These are phyloP conservation scores for Berberis vulgaris DNA, from an alignment of 164 flowering plant species.

Conservation along the genomic window DNA sequence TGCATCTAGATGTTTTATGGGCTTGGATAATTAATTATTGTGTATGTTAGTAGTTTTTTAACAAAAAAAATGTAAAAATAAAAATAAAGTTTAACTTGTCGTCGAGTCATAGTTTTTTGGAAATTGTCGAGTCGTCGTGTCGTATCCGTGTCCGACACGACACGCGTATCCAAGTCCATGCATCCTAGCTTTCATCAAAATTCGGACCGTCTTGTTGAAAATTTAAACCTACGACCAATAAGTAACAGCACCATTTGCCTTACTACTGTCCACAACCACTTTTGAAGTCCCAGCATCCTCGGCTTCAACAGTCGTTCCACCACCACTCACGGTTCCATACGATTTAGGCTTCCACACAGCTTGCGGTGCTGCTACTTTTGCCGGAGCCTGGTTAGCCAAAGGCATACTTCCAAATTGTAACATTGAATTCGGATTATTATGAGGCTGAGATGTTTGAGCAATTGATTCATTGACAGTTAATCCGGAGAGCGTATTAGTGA, in stretches of 20 bases:
- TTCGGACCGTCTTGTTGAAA: too few species aligned
- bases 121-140: too few species aligned
- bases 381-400: slow-evolving; percentile 14
- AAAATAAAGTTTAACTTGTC: too few species aligned
- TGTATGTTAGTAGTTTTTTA: too few species aligned
- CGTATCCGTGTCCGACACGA: too few species aligned
- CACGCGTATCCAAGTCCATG: too few species aligned
- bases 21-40: too few species aligned
- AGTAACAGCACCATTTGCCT: slow-evolving; percentile 1
- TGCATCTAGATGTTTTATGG: too few species aligned
- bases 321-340: slow-evolving; percentile 51
- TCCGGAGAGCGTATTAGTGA: slow-evolving; percentile 21
- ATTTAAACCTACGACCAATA: too few species aligned
- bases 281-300: background rate
- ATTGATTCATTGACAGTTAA: slow-evolving; percentile 22
- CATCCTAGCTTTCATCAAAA: too few species aligned
- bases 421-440: slow-evolving; percentile 15
- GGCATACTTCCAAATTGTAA: slow-evolving; percentile 25
- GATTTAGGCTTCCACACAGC: slow-evolving; percentile 41
- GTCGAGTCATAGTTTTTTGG: too few species aligned
- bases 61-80: too few species aligned
- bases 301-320: slow-evolving; percentile 15
- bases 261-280: background rate
- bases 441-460: slow-evolving; percentile 21
- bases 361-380: slow-evolving; percentile 21